These are phyloP conservation scores for Kurtzmaniella natalensis DNA, from an alignment of 1,139 yeast species.

Conservation along the genomic window DNA sequence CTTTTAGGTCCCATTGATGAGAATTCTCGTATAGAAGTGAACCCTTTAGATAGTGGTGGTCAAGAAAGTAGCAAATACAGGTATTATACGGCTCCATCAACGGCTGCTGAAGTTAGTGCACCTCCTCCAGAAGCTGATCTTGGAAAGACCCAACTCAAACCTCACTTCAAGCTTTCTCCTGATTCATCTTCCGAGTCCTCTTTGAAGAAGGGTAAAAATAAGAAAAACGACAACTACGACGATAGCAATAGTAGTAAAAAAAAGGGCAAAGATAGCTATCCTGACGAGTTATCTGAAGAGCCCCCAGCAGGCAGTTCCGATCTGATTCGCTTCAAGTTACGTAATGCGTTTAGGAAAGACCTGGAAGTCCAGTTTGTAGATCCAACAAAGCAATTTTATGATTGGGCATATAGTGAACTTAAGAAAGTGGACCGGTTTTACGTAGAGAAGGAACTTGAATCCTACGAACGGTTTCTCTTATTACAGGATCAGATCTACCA, in stretches of 20 bases:
- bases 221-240: no score
- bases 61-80: not conserved
- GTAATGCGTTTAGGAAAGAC: not conserved
- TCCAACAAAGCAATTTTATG: slow-evolving; percentile 34
- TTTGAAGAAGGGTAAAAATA: not conserved
- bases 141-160: not conserved
- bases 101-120: not conserved
- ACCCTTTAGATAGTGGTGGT: not conserved
- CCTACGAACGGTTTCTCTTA: slow-evolving; percentile 53
- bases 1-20: slow-evolving; percentile 18
- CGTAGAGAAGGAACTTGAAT: slow-evolving; percentile 55
- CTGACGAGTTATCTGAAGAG: not conserved
- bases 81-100: no score
- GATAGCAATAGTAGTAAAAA: no score
- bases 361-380: not conserved
- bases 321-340: not conserved
- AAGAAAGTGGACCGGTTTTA: slow-evolving; percentile 59
- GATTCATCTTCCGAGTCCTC: not conserved
- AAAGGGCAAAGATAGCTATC: not conserved
- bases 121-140: not conserved
- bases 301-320: not conserved
- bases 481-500: slow-evolving; percentile 67
- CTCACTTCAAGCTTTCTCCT: not conserved
- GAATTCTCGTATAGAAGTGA: not conserved
- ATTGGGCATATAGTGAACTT: slow-evolving; percentile 61